Evolutionary conservation across 140 eudicot genomes (phyloP), one percentile per base, ranked within the genome.

Genomic region (Erigeron philadelphicus): DNA sequence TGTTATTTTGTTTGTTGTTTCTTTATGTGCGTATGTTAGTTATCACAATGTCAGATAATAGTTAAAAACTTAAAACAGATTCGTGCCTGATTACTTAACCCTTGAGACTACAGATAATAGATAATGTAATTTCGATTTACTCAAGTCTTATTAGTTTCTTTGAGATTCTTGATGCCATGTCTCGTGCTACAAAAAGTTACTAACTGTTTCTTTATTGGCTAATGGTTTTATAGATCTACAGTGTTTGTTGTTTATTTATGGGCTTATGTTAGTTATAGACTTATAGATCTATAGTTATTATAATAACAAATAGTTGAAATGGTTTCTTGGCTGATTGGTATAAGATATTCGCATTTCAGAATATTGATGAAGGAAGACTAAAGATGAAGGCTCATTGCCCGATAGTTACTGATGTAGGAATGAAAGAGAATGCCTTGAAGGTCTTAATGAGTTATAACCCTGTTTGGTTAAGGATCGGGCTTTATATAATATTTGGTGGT

Each of bases 371-470:
- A 57, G 96, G 98, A 16, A 84, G 98, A 61, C 78, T 93, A 44
- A 93, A 86, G 63, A 93, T 93, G 96, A 93, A 83, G 80, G 78
- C 87, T 44, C 85, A 88, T 66, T 93, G 98, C 66, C 96, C 98
- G 19, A 83, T 93, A 35, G 94, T 89, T 43, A 85, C 90, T 41
- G 98, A 93, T 80, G 95, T 93, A 45, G 95, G 96, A 67, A 79
- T 93, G 95, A 93, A 85, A 72, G 94, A 93, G 82, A 93, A 82
- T 44, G 93, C 96, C 52, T 46, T 87, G 63, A 81, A 80, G 83
- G 70, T 81, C 43, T 73, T 93, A 46, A 82, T 89, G 95, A 75
- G 83, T 71, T 89, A 86, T 72, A 82, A 86, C 73, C 94, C 97
- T 15, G 64, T 83, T 64, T 93, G 98, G 98, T 84, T 93, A 64